These are phyloP conservation scores for Rubia peregrina DNA, from an alignment of 305 asterid species.

Conservation along the genomic window DNA sequence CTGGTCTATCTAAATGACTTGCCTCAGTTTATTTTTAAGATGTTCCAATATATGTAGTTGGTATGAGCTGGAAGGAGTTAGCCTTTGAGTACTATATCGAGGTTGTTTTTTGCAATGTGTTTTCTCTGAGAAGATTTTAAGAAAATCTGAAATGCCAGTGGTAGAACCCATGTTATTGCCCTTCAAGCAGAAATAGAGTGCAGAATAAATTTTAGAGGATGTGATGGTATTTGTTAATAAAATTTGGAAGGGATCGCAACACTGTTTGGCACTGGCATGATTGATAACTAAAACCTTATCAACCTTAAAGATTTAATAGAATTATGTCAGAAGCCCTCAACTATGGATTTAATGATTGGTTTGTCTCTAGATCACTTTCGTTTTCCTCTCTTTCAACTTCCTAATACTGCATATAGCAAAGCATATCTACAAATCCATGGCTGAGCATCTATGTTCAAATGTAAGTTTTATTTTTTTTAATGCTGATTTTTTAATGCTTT, in stretches of 20 bases:
- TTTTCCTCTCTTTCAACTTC: neutral
- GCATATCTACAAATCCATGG: neutral
- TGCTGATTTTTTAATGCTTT: neutral
- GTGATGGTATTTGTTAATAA: neutral
- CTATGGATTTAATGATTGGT: constrained; percentile 88
- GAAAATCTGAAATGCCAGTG: neutral
- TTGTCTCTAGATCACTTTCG: constrained; percentile 15
- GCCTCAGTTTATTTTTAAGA: neutral
- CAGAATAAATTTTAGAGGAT: neutral
- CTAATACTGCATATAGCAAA: neutral
- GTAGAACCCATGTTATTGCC: neutral
- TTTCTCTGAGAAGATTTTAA: neutral
- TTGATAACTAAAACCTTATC: neutral
- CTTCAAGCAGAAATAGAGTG: neutral
- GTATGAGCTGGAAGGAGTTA: neutral
- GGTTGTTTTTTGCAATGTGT: neutral
- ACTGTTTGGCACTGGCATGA: neutral
- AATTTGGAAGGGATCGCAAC: neutral
- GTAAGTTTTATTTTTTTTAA: neutral
- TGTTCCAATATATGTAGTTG: neutral
- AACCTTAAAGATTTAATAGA: constrained; percentile 11
- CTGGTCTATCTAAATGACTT: neutral
- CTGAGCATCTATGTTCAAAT: neutral
- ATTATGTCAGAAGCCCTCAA: constrained; percentile 71
- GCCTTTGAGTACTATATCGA: neutral